Conservation (phyloP, 1,139 yeast species). For the Pichia sp. region DNA sequence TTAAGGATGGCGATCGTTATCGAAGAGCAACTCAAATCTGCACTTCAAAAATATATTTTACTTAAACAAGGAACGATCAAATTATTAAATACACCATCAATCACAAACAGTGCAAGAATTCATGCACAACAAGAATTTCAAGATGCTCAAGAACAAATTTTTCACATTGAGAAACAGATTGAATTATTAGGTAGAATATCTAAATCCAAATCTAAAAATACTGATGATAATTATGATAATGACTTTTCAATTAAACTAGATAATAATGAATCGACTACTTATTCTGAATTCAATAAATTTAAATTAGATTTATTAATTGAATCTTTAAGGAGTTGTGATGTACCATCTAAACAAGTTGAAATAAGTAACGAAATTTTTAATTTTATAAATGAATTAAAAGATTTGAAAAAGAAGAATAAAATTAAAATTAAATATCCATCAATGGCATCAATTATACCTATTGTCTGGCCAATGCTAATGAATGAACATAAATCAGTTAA, state of each 20-base stretch:
- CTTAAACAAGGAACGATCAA: slow-evolving; percentile 9
- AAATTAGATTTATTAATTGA: neutral
- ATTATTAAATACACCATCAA: slow-evolving; percentile 6
- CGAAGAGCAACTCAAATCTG: too few species aligned
- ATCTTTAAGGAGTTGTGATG: neutral
- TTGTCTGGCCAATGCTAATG: slow-evolving; percentile 12
- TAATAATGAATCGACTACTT: too few species aligned
- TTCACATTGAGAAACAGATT: slow-evolving; percentile 6
- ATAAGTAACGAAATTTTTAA: slow-evolving; percentile 7
- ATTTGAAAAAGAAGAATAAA: too few species aligned
- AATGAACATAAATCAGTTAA: slow-evolving; percentile 2
- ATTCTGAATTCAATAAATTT: too few species aligned
- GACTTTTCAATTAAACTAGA: too few species aligned
- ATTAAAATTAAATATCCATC: slow-evolving; percentile 1
- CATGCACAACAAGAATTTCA: slow-evolving; percentile 11
- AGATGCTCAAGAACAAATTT: slow-evolving; percentile 10
- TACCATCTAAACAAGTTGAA: slow-evolving; percentile 4
- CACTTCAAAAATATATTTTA: slow-evolving; percentile 2
- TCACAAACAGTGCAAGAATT: slow-evolving; percentile 1
- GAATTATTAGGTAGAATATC: slow-evolving; percentile 3
- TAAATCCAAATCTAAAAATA: neutral
- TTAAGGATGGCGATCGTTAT: too few species aligned
- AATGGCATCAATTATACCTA: slow-evolving; percentile 3
- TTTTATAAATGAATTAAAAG: neutral
- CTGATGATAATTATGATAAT: neutral